A percentile compares a stretch with the other conserved stretches of the same genome.
phyloP scores from a whole-genome alignment of 257 asterid species.

The Eucommia ulmoides region DNA sequence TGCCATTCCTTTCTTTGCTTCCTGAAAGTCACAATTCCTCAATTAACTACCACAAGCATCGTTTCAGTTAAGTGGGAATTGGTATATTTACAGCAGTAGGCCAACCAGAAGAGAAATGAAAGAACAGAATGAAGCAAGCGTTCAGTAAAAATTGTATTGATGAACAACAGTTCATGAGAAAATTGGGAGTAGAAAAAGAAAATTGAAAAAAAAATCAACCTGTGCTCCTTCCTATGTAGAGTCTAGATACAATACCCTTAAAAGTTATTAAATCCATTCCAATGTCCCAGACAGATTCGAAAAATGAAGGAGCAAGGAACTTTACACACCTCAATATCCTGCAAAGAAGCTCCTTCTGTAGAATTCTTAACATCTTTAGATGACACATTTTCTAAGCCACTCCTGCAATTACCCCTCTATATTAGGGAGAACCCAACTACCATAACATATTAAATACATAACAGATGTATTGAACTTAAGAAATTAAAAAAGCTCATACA shows the following conservation, averaged over 20 bases:
- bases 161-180: not conserved
- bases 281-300: conserved; percentile 7
- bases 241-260: too few species aligned
- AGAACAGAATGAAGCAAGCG: too few species aligned
- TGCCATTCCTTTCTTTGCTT: conserved; percentile 44
- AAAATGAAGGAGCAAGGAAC: conserved; percentile 6
- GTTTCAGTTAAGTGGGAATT: too few species aligned
- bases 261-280: too few species aligned
- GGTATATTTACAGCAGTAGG: too few species aligned
- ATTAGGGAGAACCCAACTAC: not conserved
- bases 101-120: too few species aligned
- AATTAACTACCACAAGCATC: too few species aligned
- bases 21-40: too few species aligned
- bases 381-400: conserved; percentile 29
- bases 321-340: conserved; percentile 53
- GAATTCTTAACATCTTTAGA: conserved; percentile 32
- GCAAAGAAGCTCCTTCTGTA: conserved; percentile 41
- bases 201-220: too few species aligned
- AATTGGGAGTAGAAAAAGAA: not conserved
- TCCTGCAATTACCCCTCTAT: conserved; percentile 18
- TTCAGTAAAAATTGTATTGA: not conserved
- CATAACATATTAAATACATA: conserved; percentile 3
- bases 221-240: too few species aligned
- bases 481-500: conserved; percentile 19
- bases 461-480: conserved; percentile 3